These are phyloP conservation scores for Cutaneotrichosporon sp. DNA, from an alignment of 1,284 basidiomycete species.

Conservation along the genomic window DNA sequence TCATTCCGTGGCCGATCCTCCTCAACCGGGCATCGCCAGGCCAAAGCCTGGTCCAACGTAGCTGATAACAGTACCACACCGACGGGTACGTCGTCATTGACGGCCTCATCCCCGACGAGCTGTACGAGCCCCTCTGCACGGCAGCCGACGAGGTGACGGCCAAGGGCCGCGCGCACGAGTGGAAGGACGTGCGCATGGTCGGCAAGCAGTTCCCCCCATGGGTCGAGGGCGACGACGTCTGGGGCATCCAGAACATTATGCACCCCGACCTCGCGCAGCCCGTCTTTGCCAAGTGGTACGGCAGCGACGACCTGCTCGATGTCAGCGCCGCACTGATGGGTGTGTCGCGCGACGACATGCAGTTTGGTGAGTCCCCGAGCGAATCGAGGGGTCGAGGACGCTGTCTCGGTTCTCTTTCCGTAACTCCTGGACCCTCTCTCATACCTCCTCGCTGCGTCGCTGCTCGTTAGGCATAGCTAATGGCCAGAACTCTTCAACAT, in stretches of 20 bases:
- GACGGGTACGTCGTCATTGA: conserved; percentile 73
- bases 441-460: no score
- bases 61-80: conserved; percentile 57
- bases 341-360: conserved; percentile 60
- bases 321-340: conserved; percentile 60
- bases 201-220: conserved; percentile 76
- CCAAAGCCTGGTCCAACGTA: not conserved
- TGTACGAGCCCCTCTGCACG: conserved; percentile 55
- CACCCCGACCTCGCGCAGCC: conserved; percentile 66
- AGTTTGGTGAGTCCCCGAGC: conserved; percentile 63
- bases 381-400: no score
- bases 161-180: conserved; percentile 63
- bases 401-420: no score
- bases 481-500: conserved; percentile 72
- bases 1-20: no score
- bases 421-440: not conserved
- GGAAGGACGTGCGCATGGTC: conserved; percentile 70
- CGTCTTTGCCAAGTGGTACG: conserved; percentile 67
- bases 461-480: no score
- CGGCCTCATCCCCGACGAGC: conserved; percentile 58
- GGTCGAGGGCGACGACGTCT: conserved; percentile 60
- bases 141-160: conserved; percentile 61
- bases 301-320: conserved; percentile 59
- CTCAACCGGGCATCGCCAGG: not conserved
- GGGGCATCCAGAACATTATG: conserved; percentile 80